Base-by-base conservation (phyloP, 2,329 filamentous ascomycete genomes). In the Sporothrix phasma region DNA sequence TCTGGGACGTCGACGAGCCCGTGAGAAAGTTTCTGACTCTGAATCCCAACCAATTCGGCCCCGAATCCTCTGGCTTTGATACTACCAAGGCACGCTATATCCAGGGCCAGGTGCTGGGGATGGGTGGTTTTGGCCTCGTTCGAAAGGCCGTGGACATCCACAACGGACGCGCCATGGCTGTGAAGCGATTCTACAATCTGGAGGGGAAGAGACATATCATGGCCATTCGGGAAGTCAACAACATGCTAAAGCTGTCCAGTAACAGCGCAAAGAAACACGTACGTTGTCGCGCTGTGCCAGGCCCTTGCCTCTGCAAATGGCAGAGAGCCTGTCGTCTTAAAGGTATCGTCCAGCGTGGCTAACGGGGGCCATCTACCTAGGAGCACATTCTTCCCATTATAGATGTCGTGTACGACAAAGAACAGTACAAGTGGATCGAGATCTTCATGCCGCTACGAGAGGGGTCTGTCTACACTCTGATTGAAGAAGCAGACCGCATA, bases 111-210 rank as follows among this genome's bases (percentile, higher is more conserved):
- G 66, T 68, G 24, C 56, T 73, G 8, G 72, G 71, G 2, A 66
- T 56, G 1, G 72, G 72, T 17, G 66, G 66, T 13, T 73, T 69
- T 24, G 72, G 71, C 3, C 66, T 63, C 3, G 71, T 73, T 1
- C 69, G 53, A 8, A 69, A 66, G 61, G 69, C 66, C 0, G 31
- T 71, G 17, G 65, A 72, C 47, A 64, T 70, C n/a, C 67, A 63
- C 11, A 68, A 62, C 3, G 71, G 71, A 4, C 59, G 51, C 15
- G 41, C 69, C 31, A 70, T 72, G 60, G 71, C 72, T n/a, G 70
- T 73, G 26, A 73, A 73, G 59, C 68, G 66, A 6, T 73, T 71
- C 56, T 66, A 69, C 64, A 69, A 63, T 34, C 61, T 72, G 8
- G 66, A 69, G 2, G 69, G 68, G 8, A 71, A 69, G 64, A 54